phyloP scores from a whole-genome alignment of 345 rosid species.

The Camelina laxa region DNA sequence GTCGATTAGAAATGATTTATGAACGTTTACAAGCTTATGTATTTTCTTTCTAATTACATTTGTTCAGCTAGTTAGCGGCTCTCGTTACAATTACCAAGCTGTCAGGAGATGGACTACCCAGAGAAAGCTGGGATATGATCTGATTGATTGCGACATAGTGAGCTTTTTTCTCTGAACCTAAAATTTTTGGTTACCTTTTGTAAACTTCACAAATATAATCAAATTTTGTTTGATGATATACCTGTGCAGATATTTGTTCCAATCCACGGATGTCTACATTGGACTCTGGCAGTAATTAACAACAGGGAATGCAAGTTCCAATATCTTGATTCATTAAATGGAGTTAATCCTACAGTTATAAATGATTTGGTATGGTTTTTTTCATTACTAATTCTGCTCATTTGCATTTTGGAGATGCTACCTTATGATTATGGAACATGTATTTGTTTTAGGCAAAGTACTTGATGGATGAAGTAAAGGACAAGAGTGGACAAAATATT shows the following conservation, averaged over 20 bases:
- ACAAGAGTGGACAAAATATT: slow-evolving; percentile 67
- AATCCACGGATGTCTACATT: slow-evolving; percentile 70
- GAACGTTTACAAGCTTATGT: neutral
- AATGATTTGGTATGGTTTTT: slow-evolving; percentile 58
- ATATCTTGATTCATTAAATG: slow-evolving; percentile 89
- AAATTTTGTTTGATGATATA: neutral
- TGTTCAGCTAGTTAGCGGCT: slow-evolving; percentile 52
- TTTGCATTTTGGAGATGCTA: slow-evolving; percentile 16
- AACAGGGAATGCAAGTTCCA: slow-evolving; percentile 74
- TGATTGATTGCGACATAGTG: slow-evolving; percentile 82
- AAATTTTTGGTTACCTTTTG: too few relatives aligned
- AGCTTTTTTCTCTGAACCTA: neutral
- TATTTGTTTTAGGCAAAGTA: slow-evolving; percentile 65
- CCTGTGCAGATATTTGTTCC: slow-evolving; percentile 88
- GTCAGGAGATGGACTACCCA: slow-evolving; percentile 90
- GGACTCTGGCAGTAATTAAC: slow-evolving; percentile 93
- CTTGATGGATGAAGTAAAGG: slow-evolving; percentile 80
- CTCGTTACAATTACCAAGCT: slow-evolving; percentile 63
- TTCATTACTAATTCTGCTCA: neutral
- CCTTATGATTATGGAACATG: neutral
- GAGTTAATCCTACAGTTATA: slow-evolving; percentile 51
- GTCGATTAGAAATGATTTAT: too few relatives aligned
- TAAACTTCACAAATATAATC: neutral
- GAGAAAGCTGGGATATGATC: slow-evolving; percentile 73
- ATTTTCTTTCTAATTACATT: neutral